These are phyloP conservation scores for Neonectria magnoliae DNA, from an alignment of 2,329 filamentous ascomycete genomes.

Conservation along the genomic window DNA sequence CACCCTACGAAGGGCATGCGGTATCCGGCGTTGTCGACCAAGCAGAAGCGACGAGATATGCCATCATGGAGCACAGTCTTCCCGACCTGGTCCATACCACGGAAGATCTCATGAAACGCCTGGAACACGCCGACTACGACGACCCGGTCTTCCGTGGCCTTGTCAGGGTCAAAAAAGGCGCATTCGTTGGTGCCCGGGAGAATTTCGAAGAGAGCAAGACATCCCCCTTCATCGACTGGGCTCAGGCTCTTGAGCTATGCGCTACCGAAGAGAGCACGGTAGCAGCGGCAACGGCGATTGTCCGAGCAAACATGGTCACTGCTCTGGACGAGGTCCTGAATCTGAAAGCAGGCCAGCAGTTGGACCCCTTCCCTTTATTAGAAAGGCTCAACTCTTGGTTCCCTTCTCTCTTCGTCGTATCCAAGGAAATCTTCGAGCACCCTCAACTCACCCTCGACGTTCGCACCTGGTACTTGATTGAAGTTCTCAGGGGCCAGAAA, in stretches of 20 bases:
- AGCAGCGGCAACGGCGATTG: slow-evolving; percentile 32
- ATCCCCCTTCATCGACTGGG: slow-evolving; percentile 45
- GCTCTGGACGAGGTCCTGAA: slow-evolving; percentile 44
- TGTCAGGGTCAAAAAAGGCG: slow-evolving; percentile 40
- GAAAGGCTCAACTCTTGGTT: slow-evolving; percentile 45
- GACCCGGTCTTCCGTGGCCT: slow-evolving; percentile 34
- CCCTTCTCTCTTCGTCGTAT: slow-evolving; percentile 42
- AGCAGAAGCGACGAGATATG: slow-evolving; percentile 28
- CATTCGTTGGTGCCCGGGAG: slow-evolving; percentile 40
- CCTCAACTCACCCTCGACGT: slow-evolving; percentile 47
- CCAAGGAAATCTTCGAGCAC: slow-evolving; percentile 23
- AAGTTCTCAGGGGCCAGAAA: slow-evolving; percentile 31
- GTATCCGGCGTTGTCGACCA: not conserved
- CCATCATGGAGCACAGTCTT: slow-evolving; percentile 40
- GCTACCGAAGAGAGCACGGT: slow-evolving; percentile 1
- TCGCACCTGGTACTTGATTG: slow-evolving; percentile 50
- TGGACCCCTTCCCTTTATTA: slow-evolving; percentile 43
- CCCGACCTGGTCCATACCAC: slow-evolving; percentile 42
- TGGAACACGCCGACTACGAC: slow-evolving; percentile 31
- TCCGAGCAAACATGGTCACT: slow-evolving; percentile 49
- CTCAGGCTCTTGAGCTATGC: slow-evolving; percentile 12
- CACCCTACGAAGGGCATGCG: slow-evolving; percentile 13
- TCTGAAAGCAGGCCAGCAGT: slow-evolving; percentile 14
- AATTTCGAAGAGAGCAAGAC: slow-evolving; percentile 36
- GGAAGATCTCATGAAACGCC: slow-evolving; percentile 41